Evolutionary conservation across 2,329 filamentous ascomycete genomes (phyloP), one percentile per base, ranked within the genome.

Genomic region (Apiospora malaysiana): DNA sequence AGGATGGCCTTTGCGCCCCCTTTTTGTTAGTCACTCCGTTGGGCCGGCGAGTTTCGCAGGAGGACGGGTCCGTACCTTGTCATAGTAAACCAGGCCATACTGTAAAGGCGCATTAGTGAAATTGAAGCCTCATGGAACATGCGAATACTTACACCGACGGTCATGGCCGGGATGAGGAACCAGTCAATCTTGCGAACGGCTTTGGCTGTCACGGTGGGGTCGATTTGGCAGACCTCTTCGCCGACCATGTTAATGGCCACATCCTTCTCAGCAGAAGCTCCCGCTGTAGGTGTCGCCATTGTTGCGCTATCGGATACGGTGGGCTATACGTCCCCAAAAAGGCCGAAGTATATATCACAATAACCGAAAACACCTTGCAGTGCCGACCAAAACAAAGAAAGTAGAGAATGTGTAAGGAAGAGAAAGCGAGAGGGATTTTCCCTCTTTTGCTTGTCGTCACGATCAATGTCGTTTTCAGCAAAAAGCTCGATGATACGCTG

Each of bases 21-120:
- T 91, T 46, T 10, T 23, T 46, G 46, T 68, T 63, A 59, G 43
- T 46, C 43, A 27, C n/a, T 65, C 66, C 32, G 4, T 16, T 32
- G 40, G 63, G 18, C 18, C 46, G 25, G 43, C 66, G 2, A 14
- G 12, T 37, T 37, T 45, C 32, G n/a, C 9, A 46, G 65, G n/a
- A 6, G n/a, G 23, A 46, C n/a, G 40, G 23, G 67, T 27, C 37
- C 74, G 37, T 76, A 87, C 86, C 79, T 92, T 93, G 78, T 93
- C 91, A 77, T 92, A 92, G 79, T 92, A 92, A 0, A 92, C 90
- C 45, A 93, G 82, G 2, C 90, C 90, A 79, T 92, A 89, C 3
- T 88, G 87, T 71, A 32, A 23, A 40, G 18, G 7, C 32, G 32
- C n/a, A 32, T 63, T n/a, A 63, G 56, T 63, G 32, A 40, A n/a